phyloP scores from a whole-genome alignment of 169 alveolate species.

The Plasmodium coatneyi region DNA sequence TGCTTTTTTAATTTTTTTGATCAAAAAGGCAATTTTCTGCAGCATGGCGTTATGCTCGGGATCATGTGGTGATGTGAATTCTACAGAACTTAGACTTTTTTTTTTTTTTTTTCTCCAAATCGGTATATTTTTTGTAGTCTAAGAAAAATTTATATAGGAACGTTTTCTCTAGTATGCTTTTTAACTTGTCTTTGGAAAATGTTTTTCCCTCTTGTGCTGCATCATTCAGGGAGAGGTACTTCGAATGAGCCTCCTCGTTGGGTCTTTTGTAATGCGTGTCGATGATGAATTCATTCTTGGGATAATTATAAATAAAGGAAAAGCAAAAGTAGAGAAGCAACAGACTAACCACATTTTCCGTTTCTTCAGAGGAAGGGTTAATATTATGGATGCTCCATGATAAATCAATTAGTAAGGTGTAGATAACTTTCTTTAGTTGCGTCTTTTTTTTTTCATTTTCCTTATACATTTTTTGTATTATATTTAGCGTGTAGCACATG shows the following conservation, averaged over 20 bases:
- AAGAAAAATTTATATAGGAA: slow-evolving; percentile 55
- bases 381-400: slow-evolving; percentile 49
- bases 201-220: neutral
- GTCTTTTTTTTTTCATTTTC: slow-evolving; percentile 34
- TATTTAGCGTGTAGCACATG: slow-evolving; percentile 34
- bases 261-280: slow-evolving; percentile 34
- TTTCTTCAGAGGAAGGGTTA: neutral
- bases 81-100: neutral
- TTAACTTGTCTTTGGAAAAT: slow-evolving; percentile 10
- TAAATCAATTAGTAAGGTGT: slow-evolving; percentile 27
- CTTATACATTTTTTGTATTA: slow-evolving; percentile 39
- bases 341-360: slow-evolving; percentile 44
- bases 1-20: slow-evolving; percentile 32
- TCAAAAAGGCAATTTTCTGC: neutral
- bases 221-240: slow-evolving; percentile 1
- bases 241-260: neutral
- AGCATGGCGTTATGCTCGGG: slow-evolving; percentile 40
- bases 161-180: slow-evolving; percentile 25
- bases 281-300: slow-evolving; percentile 57
- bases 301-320: slow-evolving; percentile 45
- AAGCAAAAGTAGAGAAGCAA: slow-evolving; percentile 44
- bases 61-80: neutral
- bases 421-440: neutral
- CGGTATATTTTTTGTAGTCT: slow-evolving; percentile 36
- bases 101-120: slow-evolving; percentile 7